Evolutionary conservation across 139 green algal genomes (phyloP).

Genomic region (Chlamydomonas sp.): DNA sequence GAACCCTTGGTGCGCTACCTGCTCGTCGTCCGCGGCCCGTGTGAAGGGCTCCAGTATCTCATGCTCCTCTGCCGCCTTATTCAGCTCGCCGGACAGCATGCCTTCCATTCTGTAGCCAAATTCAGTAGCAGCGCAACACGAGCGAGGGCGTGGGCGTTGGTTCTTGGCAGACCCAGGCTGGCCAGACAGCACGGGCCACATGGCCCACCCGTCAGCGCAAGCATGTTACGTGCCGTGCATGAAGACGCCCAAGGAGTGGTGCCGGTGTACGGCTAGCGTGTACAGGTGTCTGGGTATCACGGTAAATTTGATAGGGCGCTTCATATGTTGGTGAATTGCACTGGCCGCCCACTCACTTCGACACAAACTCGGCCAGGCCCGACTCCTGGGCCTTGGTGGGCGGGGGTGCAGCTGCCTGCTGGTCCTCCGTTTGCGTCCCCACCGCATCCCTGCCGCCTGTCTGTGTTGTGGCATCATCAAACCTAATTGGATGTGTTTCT

Average conservation of each 20-base stretch:
- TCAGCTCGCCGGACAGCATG: constrained; percentile 28
- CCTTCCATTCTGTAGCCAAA: constrained; percentile 15
- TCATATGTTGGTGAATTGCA: background rate
- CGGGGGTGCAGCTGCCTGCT: background rate
- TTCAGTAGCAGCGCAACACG: too few species aligned
- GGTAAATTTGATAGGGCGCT: background rate
- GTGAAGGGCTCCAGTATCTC: constrained; percentile 50
- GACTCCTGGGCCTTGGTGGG: constrained; percentile 3
- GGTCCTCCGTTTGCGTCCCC: constrained; percentile 34
- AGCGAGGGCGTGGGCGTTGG: too few species aligned
- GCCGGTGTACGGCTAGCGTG: too few species aligned
- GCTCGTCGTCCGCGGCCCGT: constrained; percentile 28
- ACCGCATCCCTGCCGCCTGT: constrained; percentile 6
- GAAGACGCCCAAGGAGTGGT: too few species aligned
- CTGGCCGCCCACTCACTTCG: background rate
- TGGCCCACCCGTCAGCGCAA: too few species aligned
- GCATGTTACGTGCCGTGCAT: too few species aligned
- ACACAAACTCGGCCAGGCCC: constrained; percentile 8
- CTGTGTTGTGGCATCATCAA: background rate
- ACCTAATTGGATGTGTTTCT: constrained; percentile 12
- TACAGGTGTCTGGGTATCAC: too few species aligned
- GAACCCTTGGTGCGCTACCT: background rate
- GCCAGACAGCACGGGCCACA: too few species aligned
- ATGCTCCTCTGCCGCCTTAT: constrained; percentile 37
- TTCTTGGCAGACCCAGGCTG: too few species aligned